phyloP scores from a whole-genome alignment of 441 rosid species.

The Capsella rubella region DNA sequence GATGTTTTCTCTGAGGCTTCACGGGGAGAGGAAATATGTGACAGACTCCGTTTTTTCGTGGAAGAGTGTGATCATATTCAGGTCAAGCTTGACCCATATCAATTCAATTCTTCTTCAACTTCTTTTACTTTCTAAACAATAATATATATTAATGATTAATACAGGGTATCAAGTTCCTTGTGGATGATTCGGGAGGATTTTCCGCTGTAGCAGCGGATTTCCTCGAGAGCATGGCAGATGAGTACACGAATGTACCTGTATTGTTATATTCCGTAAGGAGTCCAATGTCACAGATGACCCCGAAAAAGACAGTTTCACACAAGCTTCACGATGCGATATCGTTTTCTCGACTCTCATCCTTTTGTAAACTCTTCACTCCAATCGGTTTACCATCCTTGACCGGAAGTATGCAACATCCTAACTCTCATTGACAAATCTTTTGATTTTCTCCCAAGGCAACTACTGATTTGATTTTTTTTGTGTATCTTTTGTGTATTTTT shows the following conservation, averaged over 20 bases:
- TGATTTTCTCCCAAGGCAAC: conserved; percentile 12
- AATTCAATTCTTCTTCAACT: neutral
- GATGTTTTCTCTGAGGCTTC: conserved; percentile 67
- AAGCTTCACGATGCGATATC: conserved; percentile 85
- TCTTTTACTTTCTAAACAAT: neutral
- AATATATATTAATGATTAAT: neutral
- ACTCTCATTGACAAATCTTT: neutral
- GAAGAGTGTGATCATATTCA: conserved; percentile 96
- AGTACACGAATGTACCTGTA: conserved; percentile 72
- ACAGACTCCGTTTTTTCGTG: conserved; percentile 80
- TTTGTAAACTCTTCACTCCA: conserved; percentile 75
- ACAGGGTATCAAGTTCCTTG: conserved; percentile 91
- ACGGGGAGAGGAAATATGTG: conserved; percentile 77
- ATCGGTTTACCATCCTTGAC: conserved; percentile 76
- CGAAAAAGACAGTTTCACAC: conserved; percentile 59
- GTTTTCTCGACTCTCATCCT: conserved; percentile 71
- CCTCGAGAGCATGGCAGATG: conserved; percentile 84
- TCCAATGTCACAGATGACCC: conserved; percentile 59
- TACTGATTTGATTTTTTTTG: conserved; percentile 12
- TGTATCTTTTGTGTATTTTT: conserved; percentile 9
- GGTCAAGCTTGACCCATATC: conserved; percentile 46
- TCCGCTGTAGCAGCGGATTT: conserved; percentile 81
- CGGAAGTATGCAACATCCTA: conserved; percentile 55
- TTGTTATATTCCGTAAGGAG: conserved; percentile 73
- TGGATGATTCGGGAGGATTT: conserved; percentile 90